These are phyloP conservation scores for Agaricus sinodeliciosus DNA, from an alignment of 768 basidiomycete species.

Conservation along the genomic window DNA sequence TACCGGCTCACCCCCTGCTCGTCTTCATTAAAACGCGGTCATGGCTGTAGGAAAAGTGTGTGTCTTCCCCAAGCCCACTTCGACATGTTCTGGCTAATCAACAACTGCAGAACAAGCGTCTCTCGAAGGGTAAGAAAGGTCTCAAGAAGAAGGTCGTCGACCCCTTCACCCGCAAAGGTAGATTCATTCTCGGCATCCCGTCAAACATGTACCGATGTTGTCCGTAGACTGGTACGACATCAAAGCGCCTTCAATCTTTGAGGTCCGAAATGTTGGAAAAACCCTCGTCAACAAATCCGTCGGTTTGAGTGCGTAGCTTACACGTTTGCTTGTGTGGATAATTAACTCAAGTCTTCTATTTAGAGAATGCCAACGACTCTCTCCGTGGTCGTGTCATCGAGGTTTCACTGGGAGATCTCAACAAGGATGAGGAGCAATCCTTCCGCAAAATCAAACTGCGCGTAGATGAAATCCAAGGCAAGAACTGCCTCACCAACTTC, in stretches of 20 bases:
- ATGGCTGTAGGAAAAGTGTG: constrained; percentile 91
- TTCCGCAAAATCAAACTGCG: constrained; percentile 99
- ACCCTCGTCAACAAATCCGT: constrained; percentile 97
- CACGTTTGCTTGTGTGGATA: background rate
- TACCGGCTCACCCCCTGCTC: constrained; percentile 28
- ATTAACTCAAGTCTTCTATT: constrained; percentile 1
- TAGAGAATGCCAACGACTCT: constrained; percentile 98
- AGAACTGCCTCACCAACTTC: constrained; percentile 99
- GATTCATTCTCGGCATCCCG: constrained; percentile 6
- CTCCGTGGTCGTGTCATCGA: constrained; percentile 96
- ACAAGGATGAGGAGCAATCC: constrained; percentile 99
- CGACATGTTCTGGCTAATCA: constrained; percentile 2
- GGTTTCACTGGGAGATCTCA: constrained; percentile 93
- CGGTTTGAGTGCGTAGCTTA: constrained; percentile 79
- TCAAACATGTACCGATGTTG: constrained; percentile 1
- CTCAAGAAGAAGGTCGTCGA: constrained; percentile 99
- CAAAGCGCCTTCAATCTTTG: constrained; percentile 97
- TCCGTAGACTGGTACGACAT: constrained; percentile 94
- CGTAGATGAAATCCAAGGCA: constrained; percentile 94
- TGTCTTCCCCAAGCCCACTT: constrained; percentile 15
- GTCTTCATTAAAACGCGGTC: constrained; percentile 27
- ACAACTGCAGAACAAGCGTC: constrained; percentile 80
- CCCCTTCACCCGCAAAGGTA: constrained; percentile 99
- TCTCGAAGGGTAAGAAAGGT: constrained; percentile 97
- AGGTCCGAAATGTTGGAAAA: constrained; percentile 95